Conservation (phyloP, 2,329 filamentous ascomycete species). For the Lachnellula cervina region DNA sequence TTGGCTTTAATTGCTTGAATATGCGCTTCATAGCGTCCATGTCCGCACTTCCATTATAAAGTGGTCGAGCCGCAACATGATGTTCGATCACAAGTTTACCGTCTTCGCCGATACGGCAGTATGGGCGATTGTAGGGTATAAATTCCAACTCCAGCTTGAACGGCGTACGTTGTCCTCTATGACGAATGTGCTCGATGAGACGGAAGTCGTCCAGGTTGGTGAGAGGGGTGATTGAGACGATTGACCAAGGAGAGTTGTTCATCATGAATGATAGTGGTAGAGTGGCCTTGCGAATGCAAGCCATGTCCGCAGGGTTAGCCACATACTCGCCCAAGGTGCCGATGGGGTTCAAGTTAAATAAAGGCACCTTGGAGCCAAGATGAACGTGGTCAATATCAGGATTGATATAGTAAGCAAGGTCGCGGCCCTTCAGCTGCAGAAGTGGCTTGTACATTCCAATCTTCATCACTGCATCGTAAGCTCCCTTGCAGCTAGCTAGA, state of each 20-base stretch:
- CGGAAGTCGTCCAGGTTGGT: background rate
- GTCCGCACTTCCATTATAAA: background rate
- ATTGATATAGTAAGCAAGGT: background rate
- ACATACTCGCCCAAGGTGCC: background rate
- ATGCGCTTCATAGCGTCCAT: constrained; percentile 4
- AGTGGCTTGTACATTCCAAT: background rate
- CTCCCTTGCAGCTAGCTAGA: background rate
- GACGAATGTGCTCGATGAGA: background rate
- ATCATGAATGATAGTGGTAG: background rate
- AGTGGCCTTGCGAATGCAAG: background rate
- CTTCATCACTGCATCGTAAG: background rate
- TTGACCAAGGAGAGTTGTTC: background rate
- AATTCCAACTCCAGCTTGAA: background rate
- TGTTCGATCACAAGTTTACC: background rate
- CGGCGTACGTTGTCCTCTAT: background rate
- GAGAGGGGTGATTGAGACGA: background rate
- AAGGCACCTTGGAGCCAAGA: background rate
- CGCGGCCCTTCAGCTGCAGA: background rate
- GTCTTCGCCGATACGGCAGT: no score
- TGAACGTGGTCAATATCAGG: background rate
- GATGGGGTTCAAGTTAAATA: background rate
- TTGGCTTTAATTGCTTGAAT: background rate
- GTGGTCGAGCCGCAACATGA: background rate
- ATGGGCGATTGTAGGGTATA: no score
- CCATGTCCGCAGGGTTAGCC: background rate